Base-by-base conservation (phyloP, 768 basidiomycete species). In the Termitomyces sp. region DNA sequence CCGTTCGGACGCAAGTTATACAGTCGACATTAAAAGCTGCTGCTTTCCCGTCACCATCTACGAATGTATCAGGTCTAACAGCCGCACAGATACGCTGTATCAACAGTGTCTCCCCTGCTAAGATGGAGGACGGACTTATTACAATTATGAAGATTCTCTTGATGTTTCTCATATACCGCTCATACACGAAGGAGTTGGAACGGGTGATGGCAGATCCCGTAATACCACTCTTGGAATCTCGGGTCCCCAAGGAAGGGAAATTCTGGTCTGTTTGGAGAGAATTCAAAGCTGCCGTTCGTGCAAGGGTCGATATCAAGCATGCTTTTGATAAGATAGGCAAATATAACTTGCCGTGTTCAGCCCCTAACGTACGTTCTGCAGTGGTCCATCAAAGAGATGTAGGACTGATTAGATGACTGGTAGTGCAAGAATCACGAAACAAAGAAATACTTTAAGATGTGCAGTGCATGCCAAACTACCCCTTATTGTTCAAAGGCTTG, bases 401-500 rank as follows among this genome's bases (percentile, higher is more conserved):
- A n/a, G 17, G 15, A 26, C 24, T 49, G 22, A 49, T 38, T 1
- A 21, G 6, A 11, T n/a, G 4, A 24, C 24, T 9, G 17, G 17
- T 26, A 53, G 52, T 53, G 52, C 34, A 35, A 26, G 4, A 53
- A 53, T 34, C 15, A 44, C n/a, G 52, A 53, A 53, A 53, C 52
- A 5, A 53, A 14, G 15, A 37, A 4, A 34, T 53, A 53, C 22
- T 53, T 53, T n/a, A 53, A 53, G 22, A 10, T 53, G 11, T 53
- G 52, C 26, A 22, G 43, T 43, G 52, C 52, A 22, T 53, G 52
- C 21, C 52, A 53, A 26, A 53, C 41, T 24, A 34, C 52, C 17
- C 42, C 52, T 5, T 53, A 53, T 45, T 53, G 52, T 37, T 53
- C 52, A 15, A 53, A 45, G 52, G 52, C 43, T 15, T 53, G 52